Evolutionary conservation across 2,329 filamentous ascomycete species (phyloP), one percentile per base, ranked within the genome.

Genomic region (Penicillium sp.): DNA sequence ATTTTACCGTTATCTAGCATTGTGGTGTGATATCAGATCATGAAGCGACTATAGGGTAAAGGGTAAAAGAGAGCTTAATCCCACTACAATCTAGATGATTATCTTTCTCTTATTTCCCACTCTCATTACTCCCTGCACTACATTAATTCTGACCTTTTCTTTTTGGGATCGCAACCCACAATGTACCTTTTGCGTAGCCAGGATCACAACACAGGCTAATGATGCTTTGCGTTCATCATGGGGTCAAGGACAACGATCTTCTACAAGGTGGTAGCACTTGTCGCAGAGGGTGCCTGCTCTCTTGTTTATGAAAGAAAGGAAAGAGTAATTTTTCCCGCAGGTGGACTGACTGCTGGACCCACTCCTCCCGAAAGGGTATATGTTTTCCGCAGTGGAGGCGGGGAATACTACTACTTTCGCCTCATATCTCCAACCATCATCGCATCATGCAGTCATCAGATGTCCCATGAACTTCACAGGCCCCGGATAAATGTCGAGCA

Each of bases 281-380:
- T 30, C 30, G 25, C 52, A 7, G 6, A n/a, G 11, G 16, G 5
- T 8, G 28, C 6, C 13, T 8, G 28, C 10, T 7, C 13, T 55
- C n/a, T 42, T 48, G 6, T n/a, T n/a, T n/a, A n/a, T n/a, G n/a
- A n/a, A 25, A 43, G 11, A 35, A 11, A 5, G 16, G 37, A 58
- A 58, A 51, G 57, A 51, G 63, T 52, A 60, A 22, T 30, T 16
- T 48, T 57, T 33, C 55, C 63, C 61, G 63, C 63, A 19, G n/a
- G 51, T 60, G 61, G 63, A 60, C 30, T 25, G 14, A 10, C 11
- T 14, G 5, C 35, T 10, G 2, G 8, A 11, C 48, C 55, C 49
- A 28, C 7, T 37, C 25, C 37, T 25, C 55, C 37, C 26, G 19
- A 19, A 33, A 40, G 51, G 35, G 48, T 37, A 22, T 13, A 25